Evolutionary conservation across 2,329 filamentous ascomycete species (phyloP), one percentile per base, ranked within the genome.

Genomic region (Verticillium zaregamsianum): DNA sequence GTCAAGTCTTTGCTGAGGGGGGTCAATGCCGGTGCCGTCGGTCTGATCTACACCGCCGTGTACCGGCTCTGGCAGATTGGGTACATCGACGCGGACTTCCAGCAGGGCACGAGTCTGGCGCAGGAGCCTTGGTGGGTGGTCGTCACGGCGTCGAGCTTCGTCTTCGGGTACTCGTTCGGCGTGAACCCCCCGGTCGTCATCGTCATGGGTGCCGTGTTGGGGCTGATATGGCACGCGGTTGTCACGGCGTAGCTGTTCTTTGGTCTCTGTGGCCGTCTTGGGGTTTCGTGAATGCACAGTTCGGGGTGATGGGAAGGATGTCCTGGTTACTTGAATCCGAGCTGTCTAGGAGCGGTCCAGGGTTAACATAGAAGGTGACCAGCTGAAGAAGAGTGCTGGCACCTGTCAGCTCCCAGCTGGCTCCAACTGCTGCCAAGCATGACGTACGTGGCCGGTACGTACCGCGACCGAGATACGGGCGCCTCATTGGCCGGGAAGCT

Each of bases 71-170:
- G 84, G 83, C 79, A 86, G 72, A 82, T 88, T 66, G 86, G 86
- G 0, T 87, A 81, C 63, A 72, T 89, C 5, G 83, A 82, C 15
- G 73, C 80, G 23, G 74, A 75, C 0, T 79, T 77, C 20, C 74
- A 76, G 61, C 68, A 69, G 2, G 86, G 86, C 0, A 79, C 76
- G 55, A 86, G 82, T 66, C 68, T 89, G 56, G 85, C 74, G 0
- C 76, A 79, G 52, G 86, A 88, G 63, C 84, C 86, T 1, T 88
- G 85, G 84, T 88, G 86, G 83, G 80, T 88, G 20, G 84, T 87
- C 3, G 79, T 88, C 1, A 80, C 85, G 2, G 82, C 83, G 4
- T 33, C 58, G n/a, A 59, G 58, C n/a, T 59, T 59, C 14, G 31
- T 59, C 5, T 32, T 32, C 17, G 58, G 58, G 12, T 49, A 59